Conservation (phyloP, 495 filamentous ascomycete genomes). For the Daldinia childiae region DNA sequence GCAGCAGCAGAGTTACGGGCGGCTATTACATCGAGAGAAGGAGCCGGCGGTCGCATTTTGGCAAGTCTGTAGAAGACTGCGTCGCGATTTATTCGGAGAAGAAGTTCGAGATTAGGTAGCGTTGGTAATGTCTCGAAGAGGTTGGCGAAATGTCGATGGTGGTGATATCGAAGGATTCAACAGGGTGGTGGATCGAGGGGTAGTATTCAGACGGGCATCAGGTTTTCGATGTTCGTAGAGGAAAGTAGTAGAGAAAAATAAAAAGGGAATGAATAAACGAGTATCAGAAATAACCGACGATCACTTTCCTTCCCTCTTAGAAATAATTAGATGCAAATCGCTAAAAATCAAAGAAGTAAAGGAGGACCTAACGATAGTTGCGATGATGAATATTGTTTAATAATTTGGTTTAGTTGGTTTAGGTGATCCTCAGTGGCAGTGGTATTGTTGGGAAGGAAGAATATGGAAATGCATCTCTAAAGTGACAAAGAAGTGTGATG, state of each 20-base stretch:
- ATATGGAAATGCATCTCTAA: conserved; percentile 3
- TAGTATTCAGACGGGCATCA: conserved; percentile 3
- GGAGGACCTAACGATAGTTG: conserved; percentile 14
- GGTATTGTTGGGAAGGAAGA: conserved; percentile 11
- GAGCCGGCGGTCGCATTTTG: conserved; percentile 46
- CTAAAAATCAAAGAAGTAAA: conserved; percentile 13
- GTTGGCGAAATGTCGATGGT: background rate
- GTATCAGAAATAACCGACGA: conserved; percentile 3
- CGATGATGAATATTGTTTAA: conserved; percentile 14
- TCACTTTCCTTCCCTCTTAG: conserved; percentile 4
- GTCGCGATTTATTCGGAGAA: background rate
- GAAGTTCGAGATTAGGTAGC: background rate
- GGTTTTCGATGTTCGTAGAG: background rate
- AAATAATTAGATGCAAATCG: conserved; percentile 11
- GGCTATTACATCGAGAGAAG: conserved; percentile 58
- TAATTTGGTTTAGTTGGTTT: background rate
- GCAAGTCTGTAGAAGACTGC: conserved; percentile 3
- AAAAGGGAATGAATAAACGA: background rate
- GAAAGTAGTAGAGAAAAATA: background rate
- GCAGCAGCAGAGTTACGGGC: conserved; percentile 41
- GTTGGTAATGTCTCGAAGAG: background rate
- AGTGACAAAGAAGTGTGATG: conserved; percentile 1
- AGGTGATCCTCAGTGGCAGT: background rate
- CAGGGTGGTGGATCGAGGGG: conserved; percentile 5
- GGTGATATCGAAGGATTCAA: background rate